phyloP scores from a whole-genome alignment of 176 grass and related monocot species.

The Aegilops longissima region DNA sequence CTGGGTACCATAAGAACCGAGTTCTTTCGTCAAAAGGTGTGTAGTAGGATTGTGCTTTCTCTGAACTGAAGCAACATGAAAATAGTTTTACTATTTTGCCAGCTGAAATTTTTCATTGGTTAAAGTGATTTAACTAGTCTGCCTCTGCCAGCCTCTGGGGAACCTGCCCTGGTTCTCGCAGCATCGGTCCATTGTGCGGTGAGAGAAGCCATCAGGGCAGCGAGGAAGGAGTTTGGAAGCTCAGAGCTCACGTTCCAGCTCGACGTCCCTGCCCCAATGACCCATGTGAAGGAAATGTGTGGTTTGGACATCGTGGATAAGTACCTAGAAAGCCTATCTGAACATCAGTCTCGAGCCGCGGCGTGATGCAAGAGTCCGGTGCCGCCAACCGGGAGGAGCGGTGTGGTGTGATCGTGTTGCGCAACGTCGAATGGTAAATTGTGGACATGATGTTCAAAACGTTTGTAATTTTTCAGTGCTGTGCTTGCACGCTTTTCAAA shows the following conservation, averaged over 20 bases:
- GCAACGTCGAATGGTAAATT: no score
- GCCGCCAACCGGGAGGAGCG: no score
- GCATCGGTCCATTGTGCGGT: slow-evolving; percentile 68
- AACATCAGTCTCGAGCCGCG: no score
- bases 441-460: no score
- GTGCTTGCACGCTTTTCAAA: no score
- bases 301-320: slow-evolving; percentile 66
- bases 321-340: no score
- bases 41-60: no score
- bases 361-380: no score
- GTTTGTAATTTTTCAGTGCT: no score
- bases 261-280: slow-evolving; percentile 75
- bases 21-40: slow-evolving; percentile 82
- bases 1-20: slow-evolving; percentile 52
- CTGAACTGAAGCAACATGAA: not conserved
- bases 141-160: slow-evolving; percentile 54
- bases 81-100: no score
- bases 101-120: not conserved
- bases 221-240: slow-evolving; percentile 44
- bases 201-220: slow-evolving; percentile 58
- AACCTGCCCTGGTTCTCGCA: slow-evolving; percentile 71
- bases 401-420: no score
- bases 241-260: slow-evolving; percentile 41
- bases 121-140: slow-evolving; percentile 1
- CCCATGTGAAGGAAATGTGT: slow-evolving; percentile 63